These are phyloP conservation scores for Lithohypha guttulata DNA, from an alignment of 2,329 filamentous ascomycete genomes.

Conservation along the genomic window DNA sequence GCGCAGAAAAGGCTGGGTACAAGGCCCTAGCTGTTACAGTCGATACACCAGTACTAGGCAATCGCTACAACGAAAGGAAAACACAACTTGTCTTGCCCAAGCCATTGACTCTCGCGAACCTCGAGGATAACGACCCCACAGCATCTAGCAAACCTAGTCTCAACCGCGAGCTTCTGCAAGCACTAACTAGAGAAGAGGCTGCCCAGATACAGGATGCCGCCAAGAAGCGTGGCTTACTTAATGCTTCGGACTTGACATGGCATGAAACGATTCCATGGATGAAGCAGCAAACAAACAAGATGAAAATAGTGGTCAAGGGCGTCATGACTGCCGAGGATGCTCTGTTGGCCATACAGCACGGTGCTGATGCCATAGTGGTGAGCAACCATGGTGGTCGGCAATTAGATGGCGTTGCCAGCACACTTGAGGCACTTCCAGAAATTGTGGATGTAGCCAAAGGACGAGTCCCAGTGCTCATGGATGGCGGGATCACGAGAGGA, in stretches of 20 bases:
- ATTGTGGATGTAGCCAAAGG: slow-evolving; percentile 22
- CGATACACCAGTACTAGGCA: slow-evolving; percentile 44
- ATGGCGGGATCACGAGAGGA: slow-evolving; percentile 27
- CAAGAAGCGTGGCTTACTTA: neutral
- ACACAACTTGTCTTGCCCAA: slow-evolving; percentile 34
- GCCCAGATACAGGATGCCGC: neutral
- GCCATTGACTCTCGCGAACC: neutral
- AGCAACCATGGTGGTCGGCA: slow-evolving; percentile 32
- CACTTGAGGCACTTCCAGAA: slow-evolving; percentile 27
- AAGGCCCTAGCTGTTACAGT: slow-evolving; percentile 46
- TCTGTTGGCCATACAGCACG: slow-evolving; percentile 26
- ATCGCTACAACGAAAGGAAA: slow-evolving; percentile 42
- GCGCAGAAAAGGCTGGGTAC: slow-evolving; percentile 36
- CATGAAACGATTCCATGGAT: slow-evolving; percentile 17
- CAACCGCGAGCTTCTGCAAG: slow-evolving; percentile 4
- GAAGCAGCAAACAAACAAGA: slow-evolving; percentile 7
- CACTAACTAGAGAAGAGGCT: neutral
- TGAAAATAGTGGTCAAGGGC: slow-evolving; percentile 19
- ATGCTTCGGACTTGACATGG: slow-evolving; percentile 44
- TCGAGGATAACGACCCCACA: slow-evolving; percentile 5
- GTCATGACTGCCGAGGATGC: slow-evolving; percentile 28
- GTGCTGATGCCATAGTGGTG: slow-evolving; percentile 29
- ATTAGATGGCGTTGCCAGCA: slow-evolving; percentile 29
- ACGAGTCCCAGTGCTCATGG: slow-evolving; percentile 30
- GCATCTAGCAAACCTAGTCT: neutral